Conservation (phyloP, 2,329 filamentous ascomycete species). For the Exophiala alcalophila region DNA sequence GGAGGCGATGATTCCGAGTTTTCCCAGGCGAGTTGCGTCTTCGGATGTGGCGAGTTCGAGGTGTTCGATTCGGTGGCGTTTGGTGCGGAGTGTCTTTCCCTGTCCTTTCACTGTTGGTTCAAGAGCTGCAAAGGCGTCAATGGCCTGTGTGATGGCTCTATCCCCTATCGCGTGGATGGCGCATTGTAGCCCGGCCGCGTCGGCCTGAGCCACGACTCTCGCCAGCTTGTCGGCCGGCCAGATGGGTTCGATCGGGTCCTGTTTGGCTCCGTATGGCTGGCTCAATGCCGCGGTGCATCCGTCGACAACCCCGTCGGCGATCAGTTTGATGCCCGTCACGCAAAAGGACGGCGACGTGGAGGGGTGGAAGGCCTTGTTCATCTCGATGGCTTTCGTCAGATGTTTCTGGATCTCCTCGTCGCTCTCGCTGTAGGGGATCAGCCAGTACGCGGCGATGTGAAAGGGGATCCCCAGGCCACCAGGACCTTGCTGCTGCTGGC, state of each 20-base stretch:
- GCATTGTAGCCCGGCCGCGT: conserved; percentile 45
- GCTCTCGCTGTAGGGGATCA: conserved; percentile 43
- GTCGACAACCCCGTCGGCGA: conserved; percentile 51
- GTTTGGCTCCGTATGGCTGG: conserved; percentile 45
- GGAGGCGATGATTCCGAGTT: conserved; percentile 45
- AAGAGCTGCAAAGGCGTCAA: conserved; percentile 45
- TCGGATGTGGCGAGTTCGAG: conserved; percentile 48
- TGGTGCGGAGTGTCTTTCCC: conserved; percentile 39
- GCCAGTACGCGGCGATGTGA: conserved; percentile 49
- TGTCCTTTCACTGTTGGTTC: no score
- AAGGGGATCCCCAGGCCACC: conserved; percentile 40
- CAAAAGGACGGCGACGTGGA: conserved; percentile 41
- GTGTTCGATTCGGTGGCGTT: conserved; percentile 51
- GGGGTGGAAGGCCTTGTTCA: conserved; percentile 41
- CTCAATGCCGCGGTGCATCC: conserved; percentile 50
- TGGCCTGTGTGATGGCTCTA: conserved; percentile 43
- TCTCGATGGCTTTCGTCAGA: conserved; percentile 46
- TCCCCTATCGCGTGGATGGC: conserved; percentile 54
- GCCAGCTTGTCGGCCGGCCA: conserved; percentile 44
- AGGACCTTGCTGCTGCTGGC: conserved; percentile 34
- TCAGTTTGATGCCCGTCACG: conserved; percentile 51
- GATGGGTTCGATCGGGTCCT: conserved; percentile 43
- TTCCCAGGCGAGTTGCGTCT: conserved; percentile 46
- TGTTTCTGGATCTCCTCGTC: conserved; percentile 40
- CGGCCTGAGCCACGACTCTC: conserved; percentile 45